phyloP scores from a whole-genome alignment of 331 rosid species.

The Quercus phellos region DNA sequence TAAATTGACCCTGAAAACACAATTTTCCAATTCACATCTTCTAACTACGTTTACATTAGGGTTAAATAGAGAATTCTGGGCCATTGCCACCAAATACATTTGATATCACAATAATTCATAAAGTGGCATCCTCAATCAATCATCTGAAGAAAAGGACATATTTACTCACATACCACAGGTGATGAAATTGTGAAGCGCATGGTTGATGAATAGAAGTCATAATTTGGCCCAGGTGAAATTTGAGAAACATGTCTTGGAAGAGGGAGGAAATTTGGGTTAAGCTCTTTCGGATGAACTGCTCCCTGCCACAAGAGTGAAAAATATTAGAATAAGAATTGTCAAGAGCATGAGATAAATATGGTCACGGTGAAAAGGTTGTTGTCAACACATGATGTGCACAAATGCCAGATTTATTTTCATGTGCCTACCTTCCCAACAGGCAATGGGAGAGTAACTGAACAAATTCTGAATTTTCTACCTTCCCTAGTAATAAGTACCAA shows the following conservation, averaged over 20 bases:
- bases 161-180: constrained; percentile 67
- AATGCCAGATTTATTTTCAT: constrained; percentile 8
- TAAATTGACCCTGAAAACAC: background rate
- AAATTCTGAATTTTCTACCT: constrained; percentile 53
- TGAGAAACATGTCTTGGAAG: constrained; percentile 79
- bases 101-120: background rate
- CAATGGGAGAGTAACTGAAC: constrained; percentile 72
- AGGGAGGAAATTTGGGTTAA: constrained; percentile 54
- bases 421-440: constrained; percentile 57
- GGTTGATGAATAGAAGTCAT: constrained; percentile 69
- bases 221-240: constrained; percentile 87
- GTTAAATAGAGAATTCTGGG: background rate
- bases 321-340: constrained; percentile 12
- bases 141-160: background rate
- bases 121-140: background rate
- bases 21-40: background rate
- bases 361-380: constrained; percentile 11
- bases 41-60: background rate
- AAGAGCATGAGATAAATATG: constrained; percentile 15
- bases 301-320: constrained; percentile 48
- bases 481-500: constrained; percentile 64
- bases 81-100: background rate
- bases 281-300: constrained; percentile 47
- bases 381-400: constrained; percentile 14
- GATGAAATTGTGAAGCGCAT: constrained; percentile 83